These are phyloP conservation scores for Phytophthora boehmeriae DNA, from an alignment of 352 stramenopile genomes.

Conservation along the genomic window DNA sequence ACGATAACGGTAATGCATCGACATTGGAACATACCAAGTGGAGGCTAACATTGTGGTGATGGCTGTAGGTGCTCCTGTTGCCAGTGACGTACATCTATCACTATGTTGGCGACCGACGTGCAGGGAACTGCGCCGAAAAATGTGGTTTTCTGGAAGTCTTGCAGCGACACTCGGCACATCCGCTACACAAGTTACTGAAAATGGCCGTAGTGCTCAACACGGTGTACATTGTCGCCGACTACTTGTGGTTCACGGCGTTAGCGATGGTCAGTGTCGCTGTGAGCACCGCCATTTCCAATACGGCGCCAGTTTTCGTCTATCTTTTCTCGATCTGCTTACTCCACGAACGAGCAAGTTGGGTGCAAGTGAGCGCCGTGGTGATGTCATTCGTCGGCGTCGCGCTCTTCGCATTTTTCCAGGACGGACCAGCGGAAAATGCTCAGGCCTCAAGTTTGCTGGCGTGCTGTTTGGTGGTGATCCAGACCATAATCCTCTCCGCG, in stretches of 20 bases:
- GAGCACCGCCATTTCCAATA: constrained; percentile 51
- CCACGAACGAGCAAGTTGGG: constrained; percentile 30
- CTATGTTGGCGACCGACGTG: constrained; percentile 10
- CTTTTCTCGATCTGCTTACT: constrained; percentile 57
- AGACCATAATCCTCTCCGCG: constrained; percentile 27
- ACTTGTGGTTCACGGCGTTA: constrained; percentile 52
- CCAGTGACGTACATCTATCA: constrained; percentile 33
- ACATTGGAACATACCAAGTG: background rate
- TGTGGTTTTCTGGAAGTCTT: constrained; percentile 19
- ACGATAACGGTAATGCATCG: constrained; percentile 11
- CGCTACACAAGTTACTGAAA: constrained; percentile 13
- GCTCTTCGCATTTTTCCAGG: constrained; percentile 39
- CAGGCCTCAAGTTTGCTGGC: constrained; percentile 30
- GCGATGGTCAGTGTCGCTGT: constrained; percentile 46
- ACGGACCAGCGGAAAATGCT: background rate
- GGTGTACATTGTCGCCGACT: constrained; percentile 47
- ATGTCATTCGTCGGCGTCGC: constrained; percentile 42
- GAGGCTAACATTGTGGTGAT: background rate
- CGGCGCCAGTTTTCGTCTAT: constrained; percentile 56
- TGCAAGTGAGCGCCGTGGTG: constrained; percentile 38
- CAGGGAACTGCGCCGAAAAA: constrained; percentile 2
- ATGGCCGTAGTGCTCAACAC: constrained; percentile 40
- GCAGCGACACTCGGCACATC: constrained; percentile 32
- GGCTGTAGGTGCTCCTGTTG: constrained; percentile 30
- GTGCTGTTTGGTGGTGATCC: constrained; percentile 36